Conservation (phyloP, 257 asterid species). For the Jaltomata sinuosa region DNA sequence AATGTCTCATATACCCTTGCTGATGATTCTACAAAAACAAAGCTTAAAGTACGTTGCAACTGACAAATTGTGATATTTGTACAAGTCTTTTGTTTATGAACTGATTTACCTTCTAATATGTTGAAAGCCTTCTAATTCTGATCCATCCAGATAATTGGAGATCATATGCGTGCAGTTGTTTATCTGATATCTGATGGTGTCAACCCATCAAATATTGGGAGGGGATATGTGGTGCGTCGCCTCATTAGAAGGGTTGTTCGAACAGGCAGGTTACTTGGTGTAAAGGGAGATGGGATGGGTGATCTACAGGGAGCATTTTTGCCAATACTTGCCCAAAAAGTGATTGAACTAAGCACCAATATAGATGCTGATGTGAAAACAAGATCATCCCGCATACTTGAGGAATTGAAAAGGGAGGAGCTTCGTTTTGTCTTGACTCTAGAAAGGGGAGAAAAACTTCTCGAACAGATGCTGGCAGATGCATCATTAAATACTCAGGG, state of each 20-base stretch:
- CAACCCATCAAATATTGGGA: slow-evolving; percentile 85
- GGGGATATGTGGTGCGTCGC: slow-evolving; percentile 93
- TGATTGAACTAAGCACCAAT: slow-evolving; percentile 52
- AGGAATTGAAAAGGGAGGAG: slow-evolving; percentile 77
- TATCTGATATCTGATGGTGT: slow-evolving; percentile 95
- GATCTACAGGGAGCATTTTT: slow-evolving; percentile 71
- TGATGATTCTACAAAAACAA: slow-evolving; percentile 55
- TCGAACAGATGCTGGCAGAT: slow-evolving; percentile 57
- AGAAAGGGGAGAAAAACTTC: slow-evolving; percentile 93
- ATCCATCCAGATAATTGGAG: slow-evolving; percentile 70
- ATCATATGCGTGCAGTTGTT: slow-evolving; percentile 91
- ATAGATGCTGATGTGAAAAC: slow-evolving; percentile 65
- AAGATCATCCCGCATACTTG: slow-evolving; percentile 54
- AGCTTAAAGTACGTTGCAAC: slow-evolving; percentile 50
- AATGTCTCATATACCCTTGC: slow-evolving; percentile 51
- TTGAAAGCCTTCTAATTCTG: slow-evolving; percentile 6
- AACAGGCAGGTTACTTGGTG: slow-evolving; percentile 81
- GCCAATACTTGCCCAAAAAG: slow-evolving; percentile 71
- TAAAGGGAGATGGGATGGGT: slow-evolving; percentile 64
- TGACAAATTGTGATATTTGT: background rate
- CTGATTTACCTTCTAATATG: background rate
- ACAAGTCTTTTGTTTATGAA: background rate
- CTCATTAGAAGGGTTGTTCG: slow-evolving; percentile 88
- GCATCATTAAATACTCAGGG: slow-evolving; percentile 37
- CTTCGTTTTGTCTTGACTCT: slow-evolving; percentile 76